Evolutionary conservation across 140 eudicot genomes (phyloP).

Genomic region (Anethum foeniculum): DNA sequence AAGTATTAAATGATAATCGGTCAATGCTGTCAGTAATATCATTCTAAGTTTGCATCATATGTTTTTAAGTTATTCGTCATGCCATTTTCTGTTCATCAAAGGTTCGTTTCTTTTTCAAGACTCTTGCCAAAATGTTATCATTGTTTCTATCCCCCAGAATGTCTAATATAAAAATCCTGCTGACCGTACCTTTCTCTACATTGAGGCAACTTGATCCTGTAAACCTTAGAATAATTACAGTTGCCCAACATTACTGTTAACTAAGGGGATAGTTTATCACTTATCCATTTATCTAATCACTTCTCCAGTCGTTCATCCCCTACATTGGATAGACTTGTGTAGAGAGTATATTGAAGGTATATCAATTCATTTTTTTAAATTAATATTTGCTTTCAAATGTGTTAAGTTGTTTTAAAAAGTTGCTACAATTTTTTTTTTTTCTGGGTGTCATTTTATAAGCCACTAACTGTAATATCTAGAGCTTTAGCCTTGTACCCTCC

Average conservation of each 20-base stretch:
- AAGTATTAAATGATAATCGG: not conserved
- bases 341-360: not conserved
- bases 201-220: not conserved
- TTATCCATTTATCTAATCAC: not conserved
- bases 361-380: not conserved
- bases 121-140: not conserved
- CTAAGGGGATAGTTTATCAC: not conserved
- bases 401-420: not conserved
- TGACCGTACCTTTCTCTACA: not conserved
- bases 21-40: slow-evolving; percentile 1
- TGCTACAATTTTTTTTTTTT: not conserved
- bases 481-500: not conserved
- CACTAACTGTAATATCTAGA: not conserved
- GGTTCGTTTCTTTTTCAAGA: not conserved
- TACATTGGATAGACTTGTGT: not conserved
- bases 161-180: not conserved
- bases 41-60: not conserved
- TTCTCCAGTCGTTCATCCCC: not conserved
- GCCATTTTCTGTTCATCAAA: not conserved
- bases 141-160: not conserved
- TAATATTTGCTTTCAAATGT: not conserved
- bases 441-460: not conserved
- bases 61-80: not conserved
- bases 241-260: not conserved
- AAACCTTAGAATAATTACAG: not conserved